Base-by-base conservation (phyloP, 768 basidiomycete species). In the Mycena albidolilacea region DNA sequence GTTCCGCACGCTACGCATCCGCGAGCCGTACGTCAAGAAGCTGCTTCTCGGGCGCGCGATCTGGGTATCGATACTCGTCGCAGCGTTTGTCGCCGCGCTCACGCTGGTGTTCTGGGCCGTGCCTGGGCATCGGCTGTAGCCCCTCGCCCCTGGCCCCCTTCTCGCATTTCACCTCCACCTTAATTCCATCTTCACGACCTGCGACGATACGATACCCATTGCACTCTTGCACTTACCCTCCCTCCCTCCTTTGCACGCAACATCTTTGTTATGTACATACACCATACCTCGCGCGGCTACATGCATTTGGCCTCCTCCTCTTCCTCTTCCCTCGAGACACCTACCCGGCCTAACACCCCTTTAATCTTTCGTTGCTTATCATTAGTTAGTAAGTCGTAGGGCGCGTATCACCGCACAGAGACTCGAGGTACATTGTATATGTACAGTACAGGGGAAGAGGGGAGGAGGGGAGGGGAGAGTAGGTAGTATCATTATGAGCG, bases 21-120 rank as follows among this genome's bases (percentile, higher is more conserved):
- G 93, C 65, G 97, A 99, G 82, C 94, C 94, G 37, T 99, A 98
- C 80, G 97, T 99, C 77, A 91, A 90, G 84, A 97, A 95, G 81
- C 87, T 99, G 15, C 88, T 99, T 9, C 80, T 95, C 19, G 94
- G 96, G 11, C 92, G 98, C 43, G 95, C 97, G 9, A 89, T 97
- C 69, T 98, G 97, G 96, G 95, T 99, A 67, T 88, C 89, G 59
- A 85, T 95, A 44, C 87, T 97, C 44, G 94, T 97, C 54, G 88
- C 92, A 10, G 86, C 89, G 52, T 90, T 95, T 73, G 92, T 94
- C 67, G 90, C 92, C 19, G 93, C 91, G 11, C 84, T 97, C 79
- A 96, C 97, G 6, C 87, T 99, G 79, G 84, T 99, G 67, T 99
- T 99, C 87, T 97, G 95, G 92, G 95, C 95, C 52, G 96, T 99